Percentiles rank a stretch among this genome's conserved stretches.
Conservation (phyloP, 2,329 filamentous ascomycete species). For the Diaporthe aspalathi region DNA sequence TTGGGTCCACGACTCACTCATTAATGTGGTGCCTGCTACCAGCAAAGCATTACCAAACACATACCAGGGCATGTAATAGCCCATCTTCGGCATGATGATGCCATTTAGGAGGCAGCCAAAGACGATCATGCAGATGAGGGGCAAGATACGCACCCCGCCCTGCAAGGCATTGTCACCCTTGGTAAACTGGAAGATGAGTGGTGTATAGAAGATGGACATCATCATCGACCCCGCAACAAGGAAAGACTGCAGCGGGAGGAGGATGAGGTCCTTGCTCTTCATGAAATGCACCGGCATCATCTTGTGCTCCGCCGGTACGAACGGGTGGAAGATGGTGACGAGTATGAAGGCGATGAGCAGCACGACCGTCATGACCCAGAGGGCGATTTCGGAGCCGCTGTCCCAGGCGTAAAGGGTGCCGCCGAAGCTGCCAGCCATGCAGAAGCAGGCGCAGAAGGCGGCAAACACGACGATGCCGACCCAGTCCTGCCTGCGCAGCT, state of each 20-base stretch:
- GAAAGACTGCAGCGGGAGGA: conserved; percentile 41
- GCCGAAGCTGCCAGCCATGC: conserved; percentile 62
- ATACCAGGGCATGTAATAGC: conserved; percentile 54
- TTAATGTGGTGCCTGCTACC: conserved; percentile 48
- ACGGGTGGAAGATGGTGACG: conserved; percentile 53
- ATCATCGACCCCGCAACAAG: conserved; percentile 40
- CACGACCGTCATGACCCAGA: conserved; percentile 56
- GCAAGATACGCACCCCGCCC: conserved; percentile 53
- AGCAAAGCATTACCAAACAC: conserved; percentile 49
- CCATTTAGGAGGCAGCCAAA: conserved; percentile 50
- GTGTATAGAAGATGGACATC: conserved; percentile 56
- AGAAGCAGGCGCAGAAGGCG: conserved; percentile 52
- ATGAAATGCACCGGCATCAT: conserved; percentile 58
- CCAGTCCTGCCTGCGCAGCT: conserved; percentile 54
- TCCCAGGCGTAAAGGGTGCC: conserved; percentile 60
- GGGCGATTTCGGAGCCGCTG: conserved; percentile 54
- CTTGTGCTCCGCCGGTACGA: conserved; percentile 49
- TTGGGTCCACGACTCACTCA: conserved; percentile 44
- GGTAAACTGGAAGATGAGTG: conserved; percentile 61
- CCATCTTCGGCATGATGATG: conserved; percentile 48
- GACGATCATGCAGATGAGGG: conserved; percentile 52
- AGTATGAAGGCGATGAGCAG: conserved; percentile 54
- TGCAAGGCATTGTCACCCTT: conserved; percentile 52
- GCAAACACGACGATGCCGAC: conserved; percentile 55
- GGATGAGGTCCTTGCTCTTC: conserved; percentile 37